phyloP scores from a whole-genome alignment of 2,329 filamentous ascomycete species.

The Paraconiothyrium brasiliense region DNA sequence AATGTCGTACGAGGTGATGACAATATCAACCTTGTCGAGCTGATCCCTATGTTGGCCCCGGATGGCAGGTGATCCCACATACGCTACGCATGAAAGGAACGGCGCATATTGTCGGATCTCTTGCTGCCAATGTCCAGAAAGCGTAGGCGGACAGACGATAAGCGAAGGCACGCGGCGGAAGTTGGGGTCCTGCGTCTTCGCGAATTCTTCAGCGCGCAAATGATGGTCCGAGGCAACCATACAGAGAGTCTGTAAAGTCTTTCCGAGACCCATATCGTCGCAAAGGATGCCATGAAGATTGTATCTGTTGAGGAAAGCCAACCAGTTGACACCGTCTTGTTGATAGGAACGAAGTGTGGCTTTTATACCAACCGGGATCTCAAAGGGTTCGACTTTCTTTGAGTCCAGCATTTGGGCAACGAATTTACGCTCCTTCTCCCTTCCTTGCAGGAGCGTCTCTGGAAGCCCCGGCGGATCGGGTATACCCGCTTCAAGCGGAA shows the following conservation, averaged over 20 bases:
- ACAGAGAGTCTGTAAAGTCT: constrained; percentile 95
- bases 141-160: constrained; percentile 93
- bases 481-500: constrained; percentile 95
- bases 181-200: constrained; percentile 81
- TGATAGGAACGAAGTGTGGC: constrained; percentile 96
- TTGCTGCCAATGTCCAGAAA: constrained; percentile 98
- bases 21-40: constrained; percentile 84
- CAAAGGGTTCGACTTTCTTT: constrained; percentile 94
- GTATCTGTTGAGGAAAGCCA: constrained; percentile 97
- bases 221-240: constrained; percentile 99
- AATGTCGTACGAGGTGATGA: constrained; percentile 98
- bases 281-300: constrained; percentile 98
- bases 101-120: constrained; percentile 96
- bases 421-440: constrained; percentile 94
- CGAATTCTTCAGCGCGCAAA: constrained; percentile 87
- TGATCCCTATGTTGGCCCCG: constrained; percentile 74
- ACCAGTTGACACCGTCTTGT: constrained; percentile 98
- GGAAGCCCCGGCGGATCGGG: constrained; percentile 95
- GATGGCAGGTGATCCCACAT: constrained; percentile 87
- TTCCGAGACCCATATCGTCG: constrained; percentile 98
- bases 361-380: constrained; percentile 96
- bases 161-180: constrained; percentile 84
- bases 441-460: constrained; percentile 83
- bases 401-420: constrained; percentile 96
- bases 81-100: constrained; percentile 88